Evolutionary conservation across 345 rosid genomes (phyloP), one percentile per base, ranked within the genome.

Genomic region (Gossypium mustelinum): DNA sequence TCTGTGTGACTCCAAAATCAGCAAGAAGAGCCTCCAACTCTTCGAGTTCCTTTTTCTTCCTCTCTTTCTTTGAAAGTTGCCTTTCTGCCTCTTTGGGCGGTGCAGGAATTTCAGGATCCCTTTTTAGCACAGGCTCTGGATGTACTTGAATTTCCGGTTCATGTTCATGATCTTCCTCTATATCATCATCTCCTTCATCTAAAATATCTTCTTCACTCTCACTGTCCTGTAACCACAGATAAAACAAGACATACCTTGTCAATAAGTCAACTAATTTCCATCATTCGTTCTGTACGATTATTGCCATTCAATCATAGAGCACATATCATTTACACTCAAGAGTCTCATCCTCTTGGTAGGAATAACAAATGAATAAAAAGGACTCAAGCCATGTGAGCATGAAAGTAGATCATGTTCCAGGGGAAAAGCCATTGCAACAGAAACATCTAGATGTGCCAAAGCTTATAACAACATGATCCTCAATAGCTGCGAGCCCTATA

Each of bases 11-110:
- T 43, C 88, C 94, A 73, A 93, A 85, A 76, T 91, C 94, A 74
- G 97, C 98, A 48, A 93, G 82, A 81, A 93, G 80, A 55, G 94
- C 98, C 55, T 93, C 98, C 67, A 93, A 93, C 82, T 93, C 98
- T 45, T 81, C 97, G 78, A 93, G 97, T 77, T 87, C 98, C 79
- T 93, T 91, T 82, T 89, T 93, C 78, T 91, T 93, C 83, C 74
- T 82, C 85, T 93, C 98, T 81, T 91, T 93, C 80, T 93, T 93
- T 2, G 98, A 91, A 74, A 93, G 97, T 61, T 93, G 97, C 75
- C 89, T 93, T 73, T 91, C 98, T 72, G 94, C 61, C 72, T 93
- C 97, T 78, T 88, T 93, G 16, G 84, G 84, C 43, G 76, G 81
- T 17, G 79, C 82, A 80, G 90, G 80, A 80, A 66, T 85, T 81